Base-by-base conservation (phyloP, 768 basidiomycete species). In the Tulasnella sp. region DNA sequence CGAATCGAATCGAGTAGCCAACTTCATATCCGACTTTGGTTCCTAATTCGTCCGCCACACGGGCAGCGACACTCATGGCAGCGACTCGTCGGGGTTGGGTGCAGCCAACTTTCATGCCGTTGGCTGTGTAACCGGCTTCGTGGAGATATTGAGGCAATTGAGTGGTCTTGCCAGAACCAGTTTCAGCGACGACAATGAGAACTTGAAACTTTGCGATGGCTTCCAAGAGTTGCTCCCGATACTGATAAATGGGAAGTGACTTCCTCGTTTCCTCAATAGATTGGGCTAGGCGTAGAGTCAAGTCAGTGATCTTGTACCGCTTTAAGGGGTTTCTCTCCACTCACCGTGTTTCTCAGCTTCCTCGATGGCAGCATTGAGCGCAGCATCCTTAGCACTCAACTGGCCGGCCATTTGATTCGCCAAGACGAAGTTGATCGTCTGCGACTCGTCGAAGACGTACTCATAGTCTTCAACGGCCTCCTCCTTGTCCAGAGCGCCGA, bases 1-100 rank as follows among this genome's bases (percentile, higher is more conserved):
- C 97, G 84, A 99, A 99, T 39, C 97, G 94, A 80, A 99, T 99
- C 40, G 96, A 97, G 83, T 99, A 99, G n/a, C 97, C 97, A 71
- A 99, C 97, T 84, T 99, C 97, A 80, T 96, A 93, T 12, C 97
- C 97, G 52, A 99, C 91, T 83, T 98, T 93, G 3, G 91, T 93
- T 9, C 96, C 97, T 91, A 99, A 96, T 84, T 99, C 97, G 78
- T 99, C 97, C 0, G 97, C 97, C 19, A 99, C 97, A 85, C 97
- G 97, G 19, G 97, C 96, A 4, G 97, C 97, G 72, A 99, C 97
- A 64, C 93, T 96, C 97, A 99, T 99, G 45, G 97, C 97, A 7
- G 97, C 97, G 25, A 99, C 97, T 77, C 97, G 93, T 80, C 97
- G 93, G 39, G 97, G 97, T 83, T 99, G 97, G 0, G 97, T 99